Percentiles rank a stretch among this genome's conserved stretches.
Evolutionary conservation across 2,329 filamentous ascomycete species (phyloP).

Genomic region (Stagonosporopsis chrysanthemi): DNA sequence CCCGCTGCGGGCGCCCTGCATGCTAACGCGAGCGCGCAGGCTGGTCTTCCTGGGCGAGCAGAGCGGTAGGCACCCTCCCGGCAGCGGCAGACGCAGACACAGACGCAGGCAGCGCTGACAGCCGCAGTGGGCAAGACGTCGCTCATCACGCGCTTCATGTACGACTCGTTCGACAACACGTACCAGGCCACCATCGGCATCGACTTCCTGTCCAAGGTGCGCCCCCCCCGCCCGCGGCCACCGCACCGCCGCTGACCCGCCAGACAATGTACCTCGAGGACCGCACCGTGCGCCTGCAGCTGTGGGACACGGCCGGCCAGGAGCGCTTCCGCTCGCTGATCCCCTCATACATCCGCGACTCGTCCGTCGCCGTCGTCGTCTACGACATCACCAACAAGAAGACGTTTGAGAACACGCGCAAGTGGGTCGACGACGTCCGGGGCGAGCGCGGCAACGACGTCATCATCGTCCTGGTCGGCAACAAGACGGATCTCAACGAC

Average conservation of each 20-base stretch:
- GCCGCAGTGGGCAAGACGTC: slow-evolving; percentile 93
- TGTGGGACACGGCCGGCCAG: slow-evolving; percentile 98
- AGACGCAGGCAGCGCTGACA: neutral
- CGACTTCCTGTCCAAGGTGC: slow-evolving; percentile 96
- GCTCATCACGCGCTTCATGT: slow-evolving; percentile 99
- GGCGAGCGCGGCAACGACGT: slow-evolving; percentile 98
- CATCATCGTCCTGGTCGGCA: slow-evolving; percentile 97
- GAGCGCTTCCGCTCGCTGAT: slow-evolving; percentile 97
- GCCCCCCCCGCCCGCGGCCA: slow-evolving; percentile 1
- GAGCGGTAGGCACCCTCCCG: slow-evolving; percentile 90
- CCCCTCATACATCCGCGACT: slow-evolving; percentile 98
- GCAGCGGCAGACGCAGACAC: no score
- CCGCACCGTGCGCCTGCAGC: slow-evolving; percentile 92
- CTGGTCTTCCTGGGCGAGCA: slow-evolving; percentile 98
- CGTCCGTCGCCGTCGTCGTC: slow-evolving; percentile 95
- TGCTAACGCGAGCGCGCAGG: slow-evolving; percentile 61
- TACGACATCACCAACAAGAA: slow-evolving; percentile 98
- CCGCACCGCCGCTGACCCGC: slow-evolving; percentile 22
- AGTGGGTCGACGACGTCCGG: slow-evolving; percentile 99
- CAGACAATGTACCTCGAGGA: slow-evolving; percentile 99
- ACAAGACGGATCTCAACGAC: slow-evolving; percentile 99
- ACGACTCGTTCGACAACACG: slow-evolving; percentile 99
- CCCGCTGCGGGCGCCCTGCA: slow-evolving; percentile 26
- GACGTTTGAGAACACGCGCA: slow-evolving; percentile 97
- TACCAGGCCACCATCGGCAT: slow-evolving; percentile 99